Evolutionary conservation across 2,329 filamentous ascomycete genomes (phyloP).

Genomic region (Magnaporthiopsis rhizophila): DNA sequence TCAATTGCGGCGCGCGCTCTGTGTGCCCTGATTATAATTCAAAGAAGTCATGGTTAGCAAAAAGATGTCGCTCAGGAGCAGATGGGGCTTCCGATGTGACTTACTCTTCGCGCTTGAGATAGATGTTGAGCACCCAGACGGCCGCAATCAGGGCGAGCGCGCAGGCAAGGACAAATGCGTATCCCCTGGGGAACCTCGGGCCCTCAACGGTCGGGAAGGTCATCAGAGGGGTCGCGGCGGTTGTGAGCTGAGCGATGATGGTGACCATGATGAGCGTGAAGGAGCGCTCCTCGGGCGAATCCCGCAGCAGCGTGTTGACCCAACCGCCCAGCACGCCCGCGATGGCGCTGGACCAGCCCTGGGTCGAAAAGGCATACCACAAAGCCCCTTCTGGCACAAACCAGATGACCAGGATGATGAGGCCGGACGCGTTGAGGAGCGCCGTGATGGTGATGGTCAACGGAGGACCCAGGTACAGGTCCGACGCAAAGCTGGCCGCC

Average conservation of each 20-base stretch:
- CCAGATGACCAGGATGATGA: constrained; percentile 7
- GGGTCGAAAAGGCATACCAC: constrained; percentile 12
- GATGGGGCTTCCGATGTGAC: not conserved
- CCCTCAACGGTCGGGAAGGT: constrained; percentile 22
- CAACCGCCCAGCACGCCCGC: constrained; percentile 19
- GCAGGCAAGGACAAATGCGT: constrained; percentile 12
- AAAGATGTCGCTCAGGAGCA: not conserved
- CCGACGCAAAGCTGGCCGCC: constrained; percentile 8
- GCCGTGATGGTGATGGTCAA: not conserved
- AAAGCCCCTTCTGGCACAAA: constrained; percentile 9
- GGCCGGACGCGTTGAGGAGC: constrained; percentile 8
- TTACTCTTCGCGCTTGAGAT: constrained; percentile 4
- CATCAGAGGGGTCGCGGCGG: constrained; percentile 26
- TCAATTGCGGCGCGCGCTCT: not conserved
- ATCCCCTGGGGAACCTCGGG: constrained; percentile 21
- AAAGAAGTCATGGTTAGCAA: not conserved
- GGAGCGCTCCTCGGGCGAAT: constrained; percentile 32
- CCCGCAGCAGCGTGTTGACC: constrained; percentile 28
- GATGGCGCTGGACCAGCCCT: constrained; percentile 11
- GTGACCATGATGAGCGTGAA: constrained; percentile 34
- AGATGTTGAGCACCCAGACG: not conserved
- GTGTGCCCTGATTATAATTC: not conserved
- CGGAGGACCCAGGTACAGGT: not conserved
- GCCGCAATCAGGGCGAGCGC: not conserved
- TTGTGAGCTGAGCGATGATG: constrained; percentile 27